Evolutionary conservation across 208 protist genomes (phyloP), one percentile per base, ranked within the genome.

Genomic region (Leishmania martiniquensis): DNA sequence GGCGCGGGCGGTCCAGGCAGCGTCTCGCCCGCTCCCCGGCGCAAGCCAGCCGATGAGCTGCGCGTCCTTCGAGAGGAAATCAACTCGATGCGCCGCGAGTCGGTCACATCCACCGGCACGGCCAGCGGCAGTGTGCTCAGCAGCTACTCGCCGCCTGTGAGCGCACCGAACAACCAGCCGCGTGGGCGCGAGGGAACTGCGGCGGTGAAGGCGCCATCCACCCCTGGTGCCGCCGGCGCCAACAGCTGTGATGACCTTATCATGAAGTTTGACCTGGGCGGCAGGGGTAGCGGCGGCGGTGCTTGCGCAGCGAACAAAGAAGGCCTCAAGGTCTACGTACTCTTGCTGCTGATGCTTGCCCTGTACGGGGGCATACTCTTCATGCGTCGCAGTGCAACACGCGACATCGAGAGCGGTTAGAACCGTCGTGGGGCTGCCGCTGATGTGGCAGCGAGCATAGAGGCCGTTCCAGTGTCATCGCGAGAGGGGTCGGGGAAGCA

Each of bases 41-140:
- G 79, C 25, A 81, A 74, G 37, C 52, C 74, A 9, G 75, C 76
- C 1, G 77, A 89, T 47, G 88, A 90, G 77, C 78, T 95, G 80
- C 88, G 89, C 0, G 84, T 87, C 42, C 78, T 93, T 15, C 85
- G 84, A 39, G 82, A 88, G 12, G 81, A 88, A 22, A 78, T 88
- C 57, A 65, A 80, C 62, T 45, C 63, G 0, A 81, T 88, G 81
- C 81, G 85, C 0, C 60, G 72, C 65, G 79, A 82, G 29, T 55
- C 71, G 20, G 15, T 42, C n/a, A 45, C 82, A 60, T 49, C 63
- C 6, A n/a, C 12, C 25, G 60, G 65, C 57, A 13, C 72, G 0
- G 57, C 39, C 13, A 20, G 44, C 4, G n/a, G 45, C 0, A 75
- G 25, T 17, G 32, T 6, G n/a, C 32, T 0, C 51, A 67, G 39